Evolutionary conservation across 1,284 basidiomycete species (phyloP).

Genomic region (Rhodofomes roseus): DNA sequence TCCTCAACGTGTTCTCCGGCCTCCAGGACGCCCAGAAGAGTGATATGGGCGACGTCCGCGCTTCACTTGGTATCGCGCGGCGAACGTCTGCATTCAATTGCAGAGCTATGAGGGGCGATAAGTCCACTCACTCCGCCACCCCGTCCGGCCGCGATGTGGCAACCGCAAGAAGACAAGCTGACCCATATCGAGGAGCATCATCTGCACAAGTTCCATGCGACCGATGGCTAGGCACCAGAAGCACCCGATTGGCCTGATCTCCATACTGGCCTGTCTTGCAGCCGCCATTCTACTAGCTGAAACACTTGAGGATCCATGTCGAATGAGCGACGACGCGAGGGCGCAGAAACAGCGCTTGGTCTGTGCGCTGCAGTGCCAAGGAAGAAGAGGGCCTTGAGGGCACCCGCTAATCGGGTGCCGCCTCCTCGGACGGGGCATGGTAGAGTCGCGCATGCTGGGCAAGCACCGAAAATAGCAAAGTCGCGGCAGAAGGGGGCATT

Average conservation of each 20-base stretch:
- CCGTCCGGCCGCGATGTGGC: background rate
- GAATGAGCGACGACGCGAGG: background rate
- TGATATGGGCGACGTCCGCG: background rate
- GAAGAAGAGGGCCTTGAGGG: background rate
- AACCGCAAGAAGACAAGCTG: background rate
- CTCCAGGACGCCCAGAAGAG: background rate
- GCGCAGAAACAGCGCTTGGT: background rate
- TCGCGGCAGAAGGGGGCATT: background rate
- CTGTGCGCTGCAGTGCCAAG: background rate
- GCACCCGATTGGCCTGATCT: background rate
- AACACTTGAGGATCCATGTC: background rate
- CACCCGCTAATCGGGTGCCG: background rate
- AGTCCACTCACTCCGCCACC: background rate
- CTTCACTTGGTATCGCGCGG: background rate
- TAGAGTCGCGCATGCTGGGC: background rate
- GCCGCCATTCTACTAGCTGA: background rate
- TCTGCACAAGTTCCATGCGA: background rate
- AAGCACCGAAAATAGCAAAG: background rate
- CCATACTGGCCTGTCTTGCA: background rate
- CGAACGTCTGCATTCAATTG: background rate
- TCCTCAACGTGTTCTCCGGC: constrained; percentile 1
- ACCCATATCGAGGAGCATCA: background rate
- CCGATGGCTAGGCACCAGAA: background rate
- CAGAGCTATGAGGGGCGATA: background rate
- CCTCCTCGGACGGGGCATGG: background rate